A percentile compares a stretch with the other conserved stretches of the same genome.
phyloP scores from a whole-genome alignment of 2,329 filamentous ascomycete genomes.

The Botrytis tulipae region DNA sequence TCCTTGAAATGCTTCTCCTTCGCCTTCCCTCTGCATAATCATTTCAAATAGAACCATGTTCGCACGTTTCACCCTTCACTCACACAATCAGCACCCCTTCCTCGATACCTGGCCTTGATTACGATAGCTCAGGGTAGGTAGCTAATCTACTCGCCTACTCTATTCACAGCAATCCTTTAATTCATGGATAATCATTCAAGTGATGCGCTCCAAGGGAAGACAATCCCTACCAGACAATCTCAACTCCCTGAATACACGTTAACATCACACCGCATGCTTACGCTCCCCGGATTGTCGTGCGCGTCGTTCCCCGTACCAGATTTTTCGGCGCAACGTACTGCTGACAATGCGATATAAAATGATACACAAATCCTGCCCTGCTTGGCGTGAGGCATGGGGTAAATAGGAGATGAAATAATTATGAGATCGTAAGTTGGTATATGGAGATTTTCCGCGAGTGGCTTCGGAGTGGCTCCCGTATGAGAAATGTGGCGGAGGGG shows the following conservation, averaged over 20 bases:
- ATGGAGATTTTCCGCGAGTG: constrained; percentile 3
- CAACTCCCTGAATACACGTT: neutral
- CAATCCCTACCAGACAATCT: neutral
- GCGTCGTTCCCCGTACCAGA: constrained; percentile 1
- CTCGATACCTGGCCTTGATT: neutral
- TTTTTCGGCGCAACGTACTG: neutral
- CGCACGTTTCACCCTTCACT: constrained; percentile 6
- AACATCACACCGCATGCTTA: constrained; percentile 16
- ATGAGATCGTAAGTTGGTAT: neutral
- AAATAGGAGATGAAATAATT: neutral
- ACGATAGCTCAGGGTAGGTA: neutral
- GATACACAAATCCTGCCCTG: neutral
- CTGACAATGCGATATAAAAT: neutral
- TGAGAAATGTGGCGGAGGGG: neutral
- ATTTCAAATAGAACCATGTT: constrained; percentile 3
- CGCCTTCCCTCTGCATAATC: constrained; percentile 8
- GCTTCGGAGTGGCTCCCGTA: constrained; percentile 8
- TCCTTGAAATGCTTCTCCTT: neutral
- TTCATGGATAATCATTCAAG: constrained; percentile 1
- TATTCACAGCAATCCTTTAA: neutral
- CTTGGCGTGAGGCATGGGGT: neutral
- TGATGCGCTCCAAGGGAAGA: neutral
- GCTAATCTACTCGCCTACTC: neutral
- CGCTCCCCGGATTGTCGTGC: constrained; percentile 6
- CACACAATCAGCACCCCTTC: neutral